A percentile compares a stretch with the other conserved stretches of the same genome.
Evolutionary conservation across 805 yeast genomes (phyloP).

Genomic region (Blastobotrys peoriensis): DNA sequence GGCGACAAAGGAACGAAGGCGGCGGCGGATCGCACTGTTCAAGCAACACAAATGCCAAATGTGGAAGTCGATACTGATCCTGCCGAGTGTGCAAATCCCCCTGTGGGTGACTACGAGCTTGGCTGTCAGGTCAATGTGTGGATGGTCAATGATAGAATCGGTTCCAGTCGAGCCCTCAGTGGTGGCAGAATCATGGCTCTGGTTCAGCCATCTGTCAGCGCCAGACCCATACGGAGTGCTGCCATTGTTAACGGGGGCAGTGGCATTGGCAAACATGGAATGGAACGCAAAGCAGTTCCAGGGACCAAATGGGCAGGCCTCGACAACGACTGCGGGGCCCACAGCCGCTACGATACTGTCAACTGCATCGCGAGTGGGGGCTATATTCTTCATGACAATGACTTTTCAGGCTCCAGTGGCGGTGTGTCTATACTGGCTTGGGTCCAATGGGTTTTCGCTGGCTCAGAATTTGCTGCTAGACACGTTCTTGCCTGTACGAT

Average conservation of each 20-base stretch:
- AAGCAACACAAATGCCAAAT: constrained; percentile 60
- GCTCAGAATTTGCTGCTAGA: constrained; percentile 71
- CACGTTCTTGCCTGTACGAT: constrained; percentile 50
- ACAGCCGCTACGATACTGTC: constrained; percentile 34
- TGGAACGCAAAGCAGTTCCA: constrained; percentile 55
- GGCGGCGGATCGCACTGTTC: constrained; percentile 67
- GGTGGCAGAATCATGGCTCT: constrained; percentile 48
- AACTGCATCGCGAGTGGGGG: constrained; percentile 66
- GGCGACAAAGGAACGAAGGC: constrained; percentile 70
- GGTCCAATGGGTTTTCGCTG: constrained; percentile 73
- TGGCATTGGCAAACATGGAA: constrained; percentile 73
- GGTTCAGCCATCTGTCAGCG: constrained; percentile 56
- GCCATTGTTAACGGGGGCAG: constrained; percentile 66
- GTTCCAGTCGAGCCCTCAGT: constrained; percentile 29
- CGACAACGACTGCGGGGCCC: constrained; percentile 13
- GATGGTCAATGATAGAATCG: constrained; percentile 33
- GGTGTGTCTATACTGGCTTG: constrained; percentile 80
- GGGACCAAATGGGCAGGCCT: constrained; percentile 32
- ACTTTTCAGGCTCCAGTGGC: constrained; percentile 84
- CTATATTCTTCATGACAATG: constrained; percentile 75
- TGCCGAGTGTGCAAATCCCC: constrained; percentile 82
- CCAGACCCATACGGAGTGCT: constrained; percentile 57
- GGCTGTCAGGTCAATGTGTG: constrained; percentile 69
- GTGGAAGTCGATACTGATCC: constrained; percentile 63
- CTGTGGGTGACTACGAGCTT: constrained; percentile 76